A percentile compares a stretch with the other conserved stretches of the same genome.
phyloP scores from a whole-genome alignment of 2,329 filamentous ascomycete species.

The Cordyceps javanica region DNA sequence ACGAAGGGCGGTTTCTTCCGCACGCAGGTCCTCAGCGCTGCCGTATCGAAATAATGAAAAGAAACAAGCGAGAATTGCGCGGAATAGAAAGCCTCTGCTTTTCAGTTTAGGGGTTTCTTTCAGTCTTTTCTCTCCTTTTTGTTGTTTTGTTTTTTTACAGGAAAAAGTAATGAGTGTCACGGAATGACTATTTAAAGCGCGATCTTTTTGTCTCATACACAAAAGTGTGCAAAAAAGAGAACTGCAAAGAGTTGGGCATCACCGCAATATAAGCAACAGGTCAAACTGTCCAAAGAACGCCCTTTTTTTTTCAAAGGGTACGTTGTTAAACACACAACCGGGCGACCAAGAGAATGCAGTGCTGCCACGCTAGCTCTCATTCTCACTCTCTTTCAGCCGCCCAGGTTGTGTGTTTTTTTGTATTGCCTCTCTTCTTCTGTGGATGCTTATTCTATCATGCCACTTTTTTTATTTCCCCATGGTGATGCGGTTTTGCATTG shows the following conservation, averaged over 20 bases:
- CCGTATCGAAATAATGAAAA: slow-evolving; percentile 44
- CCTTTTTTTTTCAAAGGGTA: too few relatives aligned
- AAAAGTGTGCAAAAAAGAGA: neutral
- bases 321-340: too few relatives aligned
- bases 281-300: neutral
- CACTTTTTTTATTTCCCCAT: neutral
- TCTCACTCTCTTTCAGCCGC: neutral
- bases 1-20: slow-evolving; percentile 99
- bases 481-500: slow-evolving; percentile 18
- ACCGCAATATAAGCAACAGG: neutral
- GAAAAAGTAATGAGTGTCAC: slow-evolving; percentile 6
- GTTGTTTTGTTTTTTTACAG: neutral
- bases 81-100: neutral
- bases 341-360: too few relatives aligned
- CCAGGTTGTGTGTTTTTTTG: neutral
- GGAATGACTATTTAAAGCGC: neutral
- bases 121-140: neutral
- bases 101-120: neutral
- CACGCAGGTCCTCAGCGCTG: slow-evolving; percentile 84
- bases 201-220: slow-evolving; percentile 16
- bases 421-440: neutral
- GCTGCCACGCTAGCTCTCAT: too few relatives aligned
- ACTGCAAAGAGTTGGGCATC: neutral
- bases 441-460: slow-evolving; percentile 1
- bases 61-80: neutral